Evolutionary conservation across 495 filamentous ascomycete genomes (phyloP).

Genomic region (Podospora pseudocomata): DNA sequence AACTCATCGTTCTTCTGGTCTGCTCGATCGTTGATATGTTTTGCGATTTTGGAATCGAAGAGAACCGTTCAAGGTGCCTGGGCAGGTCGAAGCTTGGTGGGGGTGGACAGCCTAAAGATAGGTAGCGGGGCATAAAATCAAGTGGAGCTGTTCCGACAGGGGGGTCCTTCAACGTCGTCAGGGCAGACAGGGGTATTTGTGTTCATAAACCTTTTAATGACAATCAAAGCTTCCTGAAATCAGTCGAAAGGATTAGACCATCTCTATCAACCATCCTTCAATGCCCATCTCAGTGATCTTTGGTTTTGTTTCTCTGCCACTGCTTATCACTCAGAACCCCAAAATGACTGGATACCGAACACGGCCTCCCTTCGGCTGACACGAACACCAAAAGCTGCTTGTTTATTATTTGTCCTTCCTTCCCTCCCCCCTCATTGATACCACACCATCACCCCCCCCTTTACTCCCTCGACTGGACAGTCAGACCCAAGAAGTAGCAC

Average conservation of each 20-base stretch:
- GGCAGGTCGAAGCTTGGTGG: constrained; percentile 1
- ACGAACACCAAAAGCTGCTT: background rate
- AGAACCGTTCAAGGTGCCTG: constrained; percentile 3
- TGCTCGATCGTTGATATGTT: background rate
- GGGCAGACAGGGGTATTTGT: constrained; percentile 4
- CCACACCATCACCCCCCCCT: background rate
- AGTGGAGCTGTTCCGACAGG: constrained; percentile 68
- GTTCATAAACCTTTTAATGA: background rate
- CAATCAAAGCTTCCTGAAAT: too few relatives aligned
- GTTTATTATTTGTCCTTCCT: background rate
- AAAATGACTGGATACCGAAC: background rate
- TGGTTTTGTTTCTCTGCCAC: background rate
- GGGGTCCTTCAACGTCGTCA: constrained; percentile 77
- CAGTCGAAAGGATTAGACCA: too few relatives aligned
- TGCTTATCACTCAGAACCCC: background rate
- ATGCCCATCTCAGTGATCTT: too few relatives aligned
- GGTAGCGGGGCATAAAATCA: background rate
- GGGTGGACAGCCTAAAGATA: background rate
- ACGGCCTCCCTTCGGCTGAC: background rate
- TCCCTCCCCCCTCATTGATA: background rate
- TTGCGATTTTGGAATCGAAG: background rate
- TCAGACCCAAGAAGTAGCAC: constrained; percentile 3
- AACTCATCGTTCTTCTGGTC: constrained; percentile 40
- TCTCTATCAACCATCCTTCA: too few relatives aligned
- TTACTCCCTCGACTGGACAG: background rate